Conservation (phyloP, 1,139 yeast genomes). For the Cylindricascospora bacillispora region DNA sequence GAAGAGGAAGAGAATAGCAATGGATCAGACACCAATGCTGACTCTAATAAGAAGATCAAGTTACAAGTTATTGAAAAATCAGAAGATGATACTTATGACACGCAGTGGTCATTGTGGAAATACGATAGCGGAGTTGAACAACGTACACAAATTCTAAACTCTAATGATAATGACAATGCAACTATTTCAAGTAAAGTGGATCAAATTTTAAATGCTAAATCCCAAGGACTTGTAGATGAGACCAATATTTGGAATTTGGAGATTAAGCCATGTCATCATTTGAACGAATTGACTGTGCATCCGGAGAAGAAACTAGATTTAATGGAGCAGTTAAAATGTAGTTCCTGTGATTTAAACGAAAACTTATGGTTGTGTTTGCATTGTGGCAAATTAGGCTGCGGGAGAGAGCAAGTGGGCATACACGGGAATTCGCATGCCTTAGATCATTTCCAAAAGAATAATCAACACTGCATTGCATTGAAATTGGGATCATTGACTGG, state of each 20-base stretch:
- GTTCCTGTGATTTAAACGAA: conserved; percentile 53
- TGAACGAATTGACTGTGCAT: conserved; percentile 37
- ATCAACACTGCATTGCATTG: conserved; percentile 68
- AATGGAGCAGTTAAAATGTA: conserved; percentile 35
- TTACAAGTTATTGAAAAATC: conserved; percentile 59
- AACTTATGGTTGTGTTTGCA: conserved; percentile 87
- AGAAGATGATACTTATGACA: conserved; percentile 58
- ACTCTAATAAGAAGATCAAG: conserved; percentile 47
- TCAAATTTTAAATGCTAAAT: conserved; percentile 48
- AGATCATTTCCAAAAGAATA: conserved; percentile 41
- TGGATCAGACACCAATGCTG: conserved; percentile 24
- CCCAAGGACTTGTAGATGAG: conserved; percentile 56
- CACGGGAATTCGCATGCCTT: conserved; percentile 89
- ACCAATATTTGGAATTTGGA: conserved; percentile 90
- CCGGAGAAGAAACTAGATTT: conserved; percentile 8
- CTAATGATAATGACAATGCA: conserved; percentile 5
- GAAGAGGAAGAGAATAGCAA: conserved; percentile 5
- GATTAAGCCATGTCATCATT: conserved; percentile 66
- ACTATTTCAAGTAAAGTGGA: conserved; percentile 27
- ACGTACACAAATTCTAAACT: conserved; percentile 2
- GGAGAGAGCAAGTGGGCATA: conserved; percentile 83
- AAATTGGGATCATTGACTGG: conserved; percentile 80
- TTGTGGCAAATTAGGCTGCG: conserved; percentile 88
- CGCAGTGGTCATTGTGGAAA: conserved; percentile 21
- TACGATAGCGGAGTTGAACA: too few relatives aligned